These are phyloP conservation scores for Arabidopsis suecica DNA, from an alignment of 345 rosid genomes.

Conservation along the genomic window DNA sequence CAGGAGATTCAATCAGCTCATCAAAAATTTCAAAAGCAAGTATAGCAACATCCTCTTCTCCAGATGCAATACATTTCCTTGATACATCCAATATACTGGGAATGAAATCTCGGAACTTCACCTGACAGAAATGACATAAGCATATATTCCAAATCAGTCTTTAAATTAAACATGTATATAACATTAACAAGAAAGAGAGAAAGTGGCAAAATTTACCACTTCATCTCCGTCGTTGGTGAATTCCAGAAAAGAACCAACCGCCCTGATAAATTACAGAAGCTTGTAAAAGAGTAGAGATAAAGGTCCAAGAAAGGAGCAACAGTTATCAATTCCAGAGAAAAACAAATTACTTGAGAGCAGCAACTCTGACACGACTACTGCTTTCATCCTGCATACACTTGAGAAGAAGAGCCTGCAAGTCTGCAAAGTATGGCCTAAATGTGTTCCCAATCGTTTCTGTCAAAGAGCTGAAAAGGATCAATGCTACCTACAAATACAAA, in stretches of 20 bases:
- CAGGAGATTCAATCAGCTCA: slow-evolving; percentile 97
- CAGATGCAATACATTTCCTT: slow-evolving; percentile 88
- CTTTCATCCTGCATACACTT: slow-evolving; percentile 92
- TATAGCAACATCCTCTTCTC: slow-evolving; percentile 96
- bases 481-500: slow-evolving; percentile 64
- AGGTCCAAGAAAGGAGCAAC: slow-evolving; percentile 20
- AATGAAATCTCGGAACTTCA: slow-evolving; percentile 93
- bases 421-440: slow-evolving; percentile 84
- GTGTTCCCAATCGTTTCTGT: slow-evolving; percentile 94
- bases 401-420: slow-evolving; percentile 89
- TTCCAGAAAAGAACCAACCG: slow-evolving; percentile 96
- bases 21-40: slow-evolving; percentile 99
- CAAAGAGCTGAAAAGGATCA: slow-evolving; percentile 97
- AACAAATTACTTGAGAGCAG: slow-evolving; percentile 86
- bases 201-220: slow-evolving; percentile 64
- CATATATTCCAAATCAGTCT: not conserved
- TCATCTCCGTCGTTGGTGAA: slow-evolving; percentile 81
- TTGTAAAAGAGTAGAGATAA: slow-evolving; percentile 33
- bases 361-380: slow-evolving; percentile 92
- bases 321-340: slow-evolving; percentile 8
- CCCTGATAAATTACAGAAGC: slow-evolving; percentile 60
- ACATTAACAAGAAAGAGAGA: not conserved
- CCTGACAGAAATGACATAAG: slow-evolving; percentile 52
- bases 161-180: not conserved
- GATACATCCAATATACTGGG: slow-evolving; percentile 97